Percentiles rank a stretch among this genome's conserved stretches.
phyloP scores from a whole-genome alignment of 108 stramenopile species.

The Pseudonitzschia multistriata region DNA sequence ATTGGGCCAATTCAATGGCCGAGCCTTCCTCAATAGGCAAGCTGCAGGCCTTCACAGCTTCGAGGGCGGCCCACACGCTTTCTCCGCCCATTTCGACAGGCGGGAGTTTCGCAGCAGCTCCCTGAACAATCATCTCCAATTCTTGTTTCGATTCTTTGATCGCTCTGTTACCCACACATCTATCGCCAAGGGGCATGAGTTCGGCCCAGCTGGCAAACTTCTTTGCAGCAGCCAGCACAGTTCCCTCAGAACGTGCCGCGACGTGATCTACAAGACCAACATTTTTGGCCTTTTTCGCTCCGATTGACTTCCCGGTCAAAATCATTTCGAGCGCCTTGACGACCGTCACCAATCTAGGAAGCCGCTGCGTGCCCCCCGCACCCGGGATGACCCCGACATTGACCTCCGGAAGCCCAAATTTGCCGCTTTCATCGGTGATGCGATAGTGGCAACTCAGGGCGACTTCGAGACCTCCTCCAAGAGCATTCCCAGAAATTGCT shows the following conservation, averaged over 20 bases:
- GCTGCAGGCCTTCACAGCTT: constrained; percentile 79
- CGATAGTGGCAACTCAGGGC: constrained; percentile 93
- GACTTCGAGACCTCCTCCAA: constrained; percentile 96
- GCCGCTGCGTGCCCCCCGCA: constrained; percentile 96
- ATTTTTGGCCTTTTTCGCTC: constrained; percentile 51
- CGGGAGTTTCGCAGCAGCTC: constrained; percentile 63
- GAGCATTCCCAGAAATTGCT: constrained; percentile 82
- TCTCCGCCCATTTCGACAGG: constrained; percentile 66
- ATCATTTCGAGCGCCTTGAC: constrained; percentile 82
- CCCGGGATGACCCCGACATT: constrained; percentile 95
- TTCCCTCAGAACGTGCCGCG: constrained; percentile 6
- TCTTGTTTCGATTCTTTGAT: constrained; percentile 44
- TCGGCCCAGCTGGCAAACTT: constrained; percentile 68
- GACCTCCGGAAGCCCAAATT: constrained; percentile 93
- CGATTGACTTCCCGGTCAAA: constrained; percentile 67
- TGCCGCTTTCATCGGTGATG: constrained; percentile 45
- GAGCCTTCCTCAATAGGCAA: constrained; percentile 63
- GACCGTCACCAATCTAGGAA: constrained; percentile 85
- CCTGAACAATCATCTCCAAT: constrained; percentile 55
- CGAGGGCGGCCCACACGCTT: constrained; percentile 60
- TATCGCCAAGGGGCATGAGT: constrained; percentile 39
- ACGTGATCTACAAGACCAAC: constrained; percentile 61
- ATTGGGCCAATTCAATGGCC: constrained; percentile 57
- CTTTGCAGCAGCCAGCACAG: constrained; percentile 44
- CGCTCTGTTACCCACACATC: constrained; percentile 45